Percentiles rank a stretch among this genome's conserved stretches.
Evolutionary conservation across 2,329 filamentous ascomycete genomes (phyloP).

Genomic region (Trichoderma guizhouense): DNA sequence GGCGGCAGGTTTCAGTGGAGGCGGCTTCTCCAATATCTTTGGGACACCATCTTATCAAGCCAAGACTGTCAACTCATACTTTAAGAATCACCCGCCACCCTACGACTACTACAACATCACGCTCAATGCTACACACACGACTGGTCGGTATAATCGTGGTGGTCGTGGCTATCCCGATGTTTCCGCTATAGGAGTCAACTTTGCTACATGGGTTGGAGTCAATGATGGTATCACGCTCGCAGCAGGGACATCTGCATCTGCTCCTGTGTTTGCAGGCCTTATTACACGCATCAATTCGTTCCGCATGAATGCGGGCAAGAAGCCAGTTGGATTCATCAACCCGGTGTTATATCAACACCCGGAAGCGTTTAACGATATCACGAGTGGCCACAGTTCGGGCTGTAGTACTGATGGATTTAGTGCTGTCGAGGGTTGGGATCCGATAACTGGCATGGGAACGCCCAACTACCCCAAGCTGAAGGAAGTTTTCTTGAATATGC

Average conservation of each 20-base stretch:
- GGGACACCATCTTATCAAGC: slow-evolving; percentile 44
- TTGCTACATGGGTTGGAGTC: slow-evolving; percentile 39
- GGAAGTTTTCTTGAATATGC: background rate
- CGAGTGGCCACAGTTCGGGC: slow-evolving; percentile 26
- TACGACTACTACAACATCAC: background rate
- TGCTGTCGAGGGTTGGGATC: slow-evolving; percentile 20
- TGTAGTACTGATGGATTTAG: slow-evolving; percentile 31
- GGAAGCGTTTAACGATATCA: slow-evolving; percentile 4
- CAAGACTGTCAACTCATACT: slow-evolving; percentile 38
- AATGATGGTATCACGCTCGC: slow-evolving; percentile 39
- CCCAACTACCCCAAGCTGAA: slow-evolving; percentile 8
- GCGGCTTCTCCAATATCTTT: slow-evolving; percentile 47
- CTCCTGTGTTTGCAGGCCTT: slow-evolving; percentile 31
- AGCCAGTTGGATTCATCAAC: slow-evolving; percentile 3
- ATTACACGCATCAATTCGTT: slow-evolving; percentile 28
- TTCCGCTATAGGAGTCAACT: slow-evolving; percentile 40
- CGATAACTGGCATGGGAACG: slow-evolving; percentile 13
- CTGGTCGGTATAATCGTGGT: slow-evolving; percentile 39
- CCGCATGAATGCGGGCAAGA: slow-evolving; percentile 25
- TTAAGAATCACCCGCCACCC: slow-evolving; percentile 27
- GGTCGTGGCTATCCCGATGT: slow-evolving; percentile 47
- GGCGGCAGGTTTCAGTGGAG: background rate
- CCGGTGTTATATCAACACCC: background rate
- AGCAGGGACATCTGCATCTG: slow-evolving; percentile 46
- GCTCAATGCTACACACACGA: slow-evolving; percentile 38